Base-by-base conservation (phyloP, 2,329 filamentous ascomycete genomes). In the Capronia coronata region DNA sequence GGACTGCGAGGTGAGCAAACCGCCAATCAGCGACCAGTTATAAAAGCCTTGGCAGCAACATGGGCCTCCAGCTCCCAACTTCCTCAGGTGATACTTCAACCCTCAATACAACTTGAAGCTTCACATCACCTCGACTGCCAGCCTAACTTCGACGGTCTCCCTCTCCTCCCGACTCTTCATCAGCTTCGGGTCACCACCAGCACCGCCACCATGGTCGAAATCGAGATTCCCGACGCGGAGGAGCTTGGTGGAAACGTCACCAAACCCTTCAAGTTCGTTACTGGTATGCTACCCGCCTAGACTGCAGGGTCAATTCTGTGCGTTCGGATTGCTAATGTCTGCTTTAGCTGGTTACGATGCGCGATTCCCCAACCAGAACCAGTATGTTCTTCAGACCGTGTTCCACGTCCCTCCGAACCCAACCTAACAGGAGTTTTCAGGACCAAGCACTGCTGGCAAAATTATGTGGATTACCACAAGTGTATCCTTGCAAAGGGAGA, bases 391-490 rank as follows among this genome's bases (percentile, higher is more conserved):
- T 41, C 3, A 5, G n/a, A 32, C 22, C 30, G 21, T 35, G 30
- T 44, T 25, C 37, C 48, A 48, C 5, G n/a, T 21, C 22, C 19
- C 19, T 37, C 44, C 44, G 42, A 23, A 23, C 45, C 14, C 37
- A 13, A 11, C 27, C 45, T 59, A 51, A 54, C 42, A 40, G 18
- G 11, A 25, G 48, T 21, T n/a, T n/a, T 40, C 46, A 76, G 73
- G 72, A 83, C 90, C 75, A 96, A 96, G 86, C 90, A 98, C 83
- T 98, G 93, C 87, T 98, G 93, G 93, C 94, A 98, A 74, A 98
- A 98, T 82, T 98, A 98, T 76, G 93, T 98, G 77, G 93, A 98
- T 75, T 97, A 98, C 81, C 87, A 98, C 84, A 98, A 98, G 82
- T 98, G 93, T 79, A 89, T 96, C 74, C 78, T 84, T 69, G 91